Percentiles rank a stretch among this genome's conserved stretches.
phyloP scores from a whole-genome alignment of 2,329 filamentous ascomycete genomes.

The Cladophialophora exuberans region DNA sequence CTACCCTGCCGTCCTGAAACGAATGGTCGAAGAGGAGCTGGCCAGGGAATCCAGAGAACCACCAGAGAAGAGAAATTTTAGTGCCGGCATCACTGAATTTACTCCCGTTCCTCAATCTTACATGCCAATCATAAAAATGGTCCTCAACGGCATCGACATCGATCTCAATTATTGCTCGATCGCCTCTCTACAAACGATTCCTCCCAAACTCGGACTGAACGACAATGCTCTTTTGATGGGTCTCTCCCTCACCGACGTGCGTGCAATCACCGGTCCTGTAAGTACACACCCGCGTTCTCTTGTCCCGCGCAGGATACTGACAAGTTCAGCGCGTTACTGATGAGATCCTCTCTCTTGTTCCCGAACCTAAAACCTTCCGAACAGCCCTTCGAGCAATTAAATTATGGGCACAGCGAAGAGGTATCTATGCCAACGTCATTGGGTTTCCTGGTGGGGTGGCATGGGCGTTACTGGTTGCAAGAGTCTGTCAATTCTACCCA shows the following conservation, averaged over 20 bases:
- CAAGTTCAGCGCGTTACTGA: conserved; percentile 72
- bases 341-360: conserved; percentile 85
- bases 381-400: conserved; percentile 90
- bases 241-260: conserved; percentile 80
- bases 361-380: conserved; percentile 86
- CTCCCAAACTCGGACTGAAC: conserved; percentile 72
- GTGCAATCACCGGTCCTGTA: conserved; percentile 83
- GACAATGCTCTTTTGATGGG: conserved; percentile 85
- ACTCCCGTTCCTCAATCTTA: conserved; percentile 86
- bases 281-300: background rate
- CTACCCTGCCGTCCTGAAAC: conserved; percentile 78
- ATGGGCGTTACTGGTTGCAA: conserved; percentile 96
- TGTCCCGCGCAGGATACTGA: background rate
- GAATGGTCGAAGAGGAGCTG: conserved; percentile 61
- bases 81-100: conserved; percentile 81
- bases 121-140: conserved; percentile 97
- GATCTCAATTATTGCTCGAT: conserved; percentile 89
- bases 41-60: background rate
- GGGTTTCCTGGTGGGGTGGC: conserved; percentile 96
- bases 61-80: conserved; percentile 36
- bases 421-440: conserved; percentile 94
- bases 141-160: conserved; percentile 87
- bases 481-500: conserved; percentile 94
- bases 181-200: conserved; percentile 69
- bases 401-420: conserved; percentile 89